Percentiles rank a stretch among this genome's conserved stretches.
These are phyloP conservation scores for Kwoniella mangroviensis DNA, from an alignment of 768 basidiomycete species.

Conservation along the genomic window DNA sequence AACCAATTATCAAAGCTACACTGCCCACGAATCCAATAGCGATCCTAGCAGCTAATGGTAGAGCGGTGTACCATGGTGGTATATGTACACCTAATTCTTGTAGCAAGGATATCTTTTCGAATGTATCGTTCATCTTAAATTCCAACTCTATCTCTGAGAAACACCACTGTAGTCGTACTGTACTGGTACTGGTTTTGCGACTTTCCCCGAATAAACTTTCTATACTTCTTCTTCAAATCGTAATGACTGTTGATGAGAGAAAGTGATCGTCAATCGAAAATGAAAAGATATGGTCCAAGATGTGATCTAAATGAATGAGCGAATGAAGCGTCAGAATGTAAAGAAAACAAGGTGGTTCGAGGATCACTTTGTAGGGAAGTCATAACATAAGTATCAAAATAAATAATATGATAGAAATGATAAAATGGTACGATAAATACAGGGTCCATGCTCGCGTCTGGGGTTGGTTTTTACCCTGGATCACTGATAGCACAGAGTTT, in stretches of 20 bases:
- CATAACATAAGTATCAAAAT: slow-evolving; percentile 3
- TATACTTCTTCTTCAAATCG: not conserved
- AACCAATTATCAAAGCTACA: slow-evolving; percentile 69
- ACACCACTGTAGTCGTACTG: no score
- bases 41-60: slow-evolving; percentile 18
- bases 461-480: not conserved
- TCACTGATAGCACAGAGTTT: no score
- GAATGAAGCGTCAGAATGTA: not conserved
- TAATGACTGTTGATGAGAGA: not conserved
- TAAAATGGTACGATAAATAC: slow-evolving; percentile 11
- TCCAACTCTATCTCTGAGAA: no score
- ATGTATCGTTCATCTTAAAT: slow-evolving; percentile 1
- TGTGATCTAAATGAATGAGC: not conserved
- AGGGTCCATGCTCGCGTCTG: not conserved
- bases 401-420: no score
- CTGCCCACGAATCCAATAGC: slow-evolving; percentile 64
- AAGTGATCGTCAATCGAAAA: not conserved
- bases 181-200: not conserved
- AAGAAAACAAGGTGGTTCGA: slow-evolving; percentile 16
- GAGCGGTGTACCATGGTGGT: slow-evolving; percentile 4
- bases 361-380: not conserved
- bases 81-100: slow-evolving; percentile 1
- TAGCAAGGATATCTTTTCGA: not conserved
- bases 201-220: not conserved
- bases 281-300: not conserved